Base-by-base conservation (phyloP, 495 filamentous ascomycete species). In the Trichoderma parareesei region DNA sequence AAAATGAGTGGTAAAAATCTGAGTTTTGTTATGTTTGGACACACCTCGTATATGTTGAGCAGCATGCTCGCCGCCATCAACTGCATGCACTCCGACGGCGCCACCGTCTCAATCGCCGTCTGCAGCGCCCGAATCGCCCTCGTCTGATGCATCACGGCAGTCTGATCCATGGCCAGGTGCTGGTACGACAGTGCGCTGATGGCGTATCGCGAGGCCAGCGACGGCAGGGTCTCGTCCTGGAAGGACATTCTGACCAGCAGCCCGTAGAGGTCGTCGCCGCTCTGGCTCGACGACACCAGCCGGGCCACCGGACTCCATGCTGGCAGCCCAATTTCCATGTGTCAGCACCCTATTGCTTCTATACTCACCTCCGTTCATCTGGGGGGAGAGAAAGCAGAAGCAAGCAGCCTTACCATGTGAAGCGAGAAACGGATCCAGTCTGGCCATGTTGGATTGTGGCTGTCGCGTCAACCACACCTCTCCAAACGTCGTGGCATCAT, bases 11-110 rank as follows among this genome's bases (percentile, higher is more conserved):
- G 27, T 27, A 27, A 27, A 27, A 27, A 27, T 27, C 27, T 27
- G 27, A 27, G 27, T 0, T 27, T 27, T 27, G 27, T 27, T 18
- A 16, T 9, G 5, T 10, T 10, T 5, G 9, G 1, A 64, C 41
- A 7, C 35, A 69, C 69, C 53, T 70, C 65, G 46, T 62, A 61
- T 61, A 65, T 65, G 59, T 66, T 68, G 20, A 70, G 64, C 18
- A 70, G 64, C 67, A 70, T 61, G 63, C 69, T 70, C 27, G 69
- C 69, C 1, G 69, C 69, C 46, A 70, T 66, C 43, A 65, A 18
- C 62, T 65, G 69, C 38, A 70, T 64, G 8, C 60, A 57, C 60
- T 67, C 49, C 16, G 48, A 37, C 13, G 59, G 18, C 5, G 63
- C 42, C 1, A 38, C 41, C 37, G 38, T 44, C n/a, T 64, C 60